Evolutionary conservation across 768 basidiomycete species (phyloP).

Genomic region (Gymnopilus dilepis): DNA sequence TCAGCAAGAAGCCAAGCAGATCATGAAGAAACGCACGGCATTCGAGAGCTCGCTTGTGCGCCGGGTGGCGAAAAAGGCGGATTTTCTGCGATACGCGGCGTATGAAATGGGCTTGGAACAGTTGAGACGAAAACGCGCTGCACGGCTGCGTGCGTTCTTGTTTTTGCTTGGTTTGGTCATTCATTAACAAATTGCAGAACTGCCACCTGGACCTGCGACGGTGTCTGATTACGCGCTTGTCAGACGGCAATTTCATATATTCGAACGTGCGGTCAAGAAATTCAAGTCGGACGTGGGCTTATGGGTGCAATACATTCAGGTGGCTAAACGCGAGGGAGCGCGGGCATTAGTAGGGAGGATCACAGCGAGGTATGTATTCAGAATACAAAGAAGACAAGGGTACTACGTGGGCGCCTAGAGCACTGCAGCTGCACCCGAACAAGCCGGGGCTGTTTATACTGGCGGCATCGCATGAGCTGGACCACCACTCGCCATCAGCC

Average conservation of each 20-base stretch:
- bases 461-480: constrained; percentile 83
- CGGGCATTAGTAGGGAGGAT: constrained; percentile 80
- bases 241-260: constrained; percentile 85
- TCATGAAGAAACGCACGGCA: constrained; percentile 81
- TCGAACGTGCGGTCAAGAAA: constrained; percentile 86
- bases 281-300: constrained; percentile 88
- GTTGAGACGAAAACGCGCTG: constrained; percentile 73
- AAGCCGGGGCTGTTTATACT: constrained; percentile 81
- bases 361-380: constrained; percentile 68
- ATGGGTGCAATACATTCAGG: constrained; percentile 89
- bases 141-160: constrained; percentile 64
- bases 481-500: constrained; percentile 69
- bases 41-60: constrained; percentile 88
- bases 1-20: constrained; percentile 81
- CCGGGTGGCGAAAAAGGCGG: constrained; percentile 81
- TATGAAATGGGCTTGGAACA: constrained; percentile 92
- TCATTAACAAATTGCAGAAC: constrained; percentile 33
- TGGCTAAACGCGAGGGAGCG: constrained; percentile 83
- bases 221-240: constrained; percentile 87
- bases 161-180: constrained; percentile 1
- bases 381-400: constrained; percentile 2
- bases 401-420: constrained; percentile 48
- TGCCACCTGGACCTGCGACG: constrained; percentile 55
- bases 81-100: constrained; percentile 89
- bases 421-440: constrained; percentile 86